Evolutionary conservation across 345 rosid genomes (phyloP), one percentile per base, ranked within the genome.

Genomic region (Aquilaria yunnanensis): DNA sequence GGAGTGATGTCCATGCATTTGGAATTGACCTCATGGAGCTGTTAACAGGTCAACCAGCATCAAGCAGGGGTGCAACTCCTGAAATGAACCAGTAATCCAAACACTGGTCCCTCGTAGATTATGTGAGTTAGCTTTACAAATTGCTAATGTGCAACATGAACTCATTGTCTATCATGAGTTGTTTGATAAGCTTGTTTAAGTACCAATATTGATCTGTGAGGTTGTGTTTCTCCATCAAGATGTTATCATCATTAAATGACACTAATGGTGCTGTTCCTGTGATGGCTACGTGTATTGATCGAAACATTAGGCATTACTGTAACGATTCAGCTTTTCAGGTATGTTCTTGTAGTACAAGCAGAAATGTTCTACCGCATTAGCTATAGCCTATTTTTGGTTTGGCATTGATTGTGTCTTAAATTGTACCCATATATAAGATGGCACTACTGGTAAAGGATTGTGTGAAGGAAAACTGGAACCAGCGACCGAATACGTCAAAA

Each of bases 11-110:
- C 37, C 67, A 73, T 70, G 56, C 80, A 48, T 70, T 70, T 37
- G 80, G 77, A 49, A 75, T 70, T 64, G 68, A 70, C 29, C 65
- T 73, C n/a, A 60, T 67, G 77, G 77, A 77, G 54, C 50, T 72
- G n/a, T 50, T 77, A 6, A 70, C 80, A 8, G 72, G 67, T 61
- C 74, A 66, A 72, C 77, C 63, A 23, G 77, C 77, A 9, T 56
- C 66, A 10, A 50, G 51, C 63, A 68, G 53, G 51, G 80, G 70
- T 52, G 57, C 61, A 14, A 70, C 8, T 51, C 51, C 55, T 13
- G 67, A 64, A 60, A 67, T 59, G 45, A 54, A 66, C 32, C 30
- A 34, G 47, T 37, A 33, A 48, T 12, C 4, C 23, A 59, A 70
- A 60, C 80, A 60, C 63, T 70, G 75, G 32, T 66, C 70, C 12